These are phyloP conservation scores for Solidago caesia DNA, from an alignment of 129 eudicot genomes.

Conservation along the genomic window DNA sequence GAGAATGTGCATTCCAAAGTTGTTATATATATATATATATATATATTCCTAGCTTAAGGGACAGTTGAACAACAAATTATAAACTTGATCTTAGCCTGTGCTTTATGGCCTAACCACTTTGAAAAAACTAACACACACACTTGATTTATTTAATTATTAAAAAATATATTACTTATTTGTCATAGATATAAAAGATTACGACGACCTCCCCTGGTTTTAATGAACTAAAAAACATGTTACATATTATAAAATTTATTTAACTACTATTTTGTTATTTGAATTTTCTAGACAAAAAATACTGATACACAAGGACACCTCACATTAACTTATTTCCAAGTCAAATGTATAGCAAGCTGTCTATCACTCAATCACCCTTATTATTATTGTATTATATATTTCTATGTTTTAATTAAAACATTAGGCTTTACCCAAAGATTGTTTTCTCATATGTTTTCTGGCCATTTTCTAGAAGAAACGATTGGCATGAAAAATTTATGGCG, in stretches of 20 bases:
- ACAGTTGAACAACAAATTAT: conserved; percentile 54
- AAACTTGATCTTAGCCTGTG: conserved; percentile 22
- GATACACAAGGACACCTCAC: conserved; percentile 17
- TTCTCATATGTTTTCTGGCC: no score
- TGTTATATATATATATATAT: conserved; percentile 16
- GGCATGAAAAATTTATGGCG: no score
- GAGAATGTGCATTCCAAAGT: conserved; percentile 14
- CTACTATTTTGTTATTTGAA: neutral
- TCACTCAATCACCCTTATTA: neutral
- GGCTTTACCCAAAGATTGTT: no score
- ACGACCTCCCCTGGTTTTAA: conserved; percentile 16
- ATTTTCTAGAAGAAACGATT: no score
- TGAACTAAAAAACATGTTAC: neutral
- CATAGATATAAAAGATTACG: neutral
- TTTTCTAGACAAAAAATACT: neutral
- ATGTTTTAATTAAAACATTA: no score
- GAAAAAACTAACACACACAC: conserved; percentile 26
- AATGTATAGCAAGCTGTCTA: conserved; percentile 12
- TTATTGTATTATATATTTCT: neutral
- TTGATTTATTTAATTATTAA: conserved; percentile 2
- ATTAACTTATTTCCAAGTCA: conserved; percentile 25
- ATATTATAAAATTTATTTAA: neutral
- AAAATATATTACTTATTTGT: neutral
- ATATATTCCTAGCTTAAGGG: conserved; percentile 34
- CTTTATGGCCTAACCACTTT: conserved; percentile 40